These are phyloP conservation scores for Colletotrichum sp. DNA, from an alignment of 2,329 filamentous ascomycete species.

Conservation along the genomic window DNA sequence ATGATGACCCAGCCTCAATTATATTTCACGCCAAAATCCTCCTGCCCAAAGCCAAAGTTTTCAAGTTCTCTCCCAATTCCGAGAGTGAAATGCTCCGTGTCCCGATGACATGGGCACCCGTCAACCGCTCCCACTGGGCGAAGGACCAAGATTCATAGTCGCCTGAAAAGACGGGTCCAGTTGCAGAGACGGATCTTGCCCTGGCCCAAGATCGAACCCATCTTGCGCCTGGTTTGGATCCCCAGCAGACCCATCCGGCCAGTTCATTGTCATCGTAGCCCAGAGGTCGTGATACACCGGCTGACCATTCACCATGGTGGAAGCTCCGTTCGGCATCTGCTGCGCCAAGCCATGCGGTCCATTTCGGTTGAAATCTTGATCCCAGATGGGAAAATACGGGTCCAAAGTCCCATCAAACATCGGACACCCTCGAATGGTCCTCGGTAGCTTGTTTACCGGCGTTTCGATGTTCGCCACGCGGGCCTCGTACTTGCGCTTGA, in stretches of 20 bases:
- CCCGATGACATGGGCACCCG: neutral
- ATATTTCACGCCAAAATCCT: neutral
- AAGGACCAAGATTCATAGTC: neutral
- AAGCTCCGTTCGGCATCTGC: neutral
- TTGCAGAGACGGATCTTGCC: neutral
- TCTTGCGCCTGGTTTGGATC: neutral
- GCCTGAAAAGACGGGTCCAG: neutral
- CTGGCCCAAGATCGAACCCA: neutral
- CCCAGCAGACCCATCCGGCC: slow-evolving; percentile 32
- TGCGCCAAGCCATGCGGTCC: neutral
- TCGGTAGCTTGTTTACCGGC: slow-evolving; percentile 22
- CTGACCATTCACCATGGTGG: slow-evolving; percentile 19
- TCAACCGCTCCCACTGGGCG: neutral
- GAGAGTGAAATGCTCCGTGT: neutral
- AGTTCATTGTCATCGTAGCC: slow-evolving; percentile 53
- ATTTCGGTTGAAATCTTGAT: slow-evolving; percentile 34
- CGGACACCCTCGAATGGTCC: slow-evolving; percentile 43
- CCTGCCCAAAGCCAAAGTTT: neutral
- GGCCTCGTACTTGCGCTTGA: slow-evolving; percentile 50
- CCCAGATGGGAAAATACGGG: slow-evolving; percentile 50
- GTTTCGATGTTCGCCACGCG: slow-evolving; percentile 39
- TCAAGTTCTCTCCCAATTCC: neutral
- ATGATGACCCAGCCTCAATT: neutral
- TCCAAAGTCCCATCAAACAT: slow-evolving; percentile 58
- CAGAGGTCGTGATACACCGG: slow-evolving; percentile 48